Percentiles rank a stretch among this genome's conserved stretches.
Conservation (phyloP, 352 stramenopile genomes). For the Phytophthora multivora region DNA sequence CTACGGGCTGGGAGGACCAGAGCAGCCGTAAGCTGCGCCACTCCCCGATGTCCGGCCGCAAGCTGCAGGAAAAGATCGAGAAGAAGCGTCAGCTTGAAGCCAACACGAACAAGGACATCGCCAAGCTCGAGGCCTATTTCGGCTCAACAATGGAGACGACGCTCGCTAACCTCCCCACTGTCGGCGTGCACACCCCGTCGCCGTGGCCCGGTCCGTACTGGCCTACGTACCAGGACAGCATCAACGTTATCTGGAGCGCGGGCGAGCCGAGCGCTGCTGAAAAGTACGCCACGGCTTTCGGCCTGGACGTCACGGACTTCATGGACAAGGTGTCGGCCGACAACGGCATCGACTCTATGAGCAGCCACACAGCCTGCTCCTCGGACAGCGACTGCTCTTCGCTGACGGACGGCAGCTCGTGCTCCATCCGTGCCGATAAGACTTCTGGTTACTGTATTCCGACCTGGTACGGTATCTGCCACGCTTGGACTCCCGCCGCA, state of each 20-base stretch:
- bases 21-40: slow-evolving; percentile 28
- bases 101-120: slow-evolving; percentile 25
- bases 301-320: slow-evolving; percentile 39
- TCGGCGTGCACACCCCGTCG: slow-evolving; percentile 17
- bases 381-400: slow-evolving; percentile 35
- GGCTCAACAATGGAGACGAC: slow-evolving; percentile 28
- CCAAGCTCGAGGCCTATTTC: slow-evolving; percentile 34
- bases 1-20: slow-evolving; percentile 28
- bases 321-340: slow-evolving; percentile 41
- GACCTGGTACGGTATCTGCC: slow-evolving; percentile 48
- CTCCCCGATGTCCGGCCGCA: slow-evolving; percentile 20
- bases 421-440: slow-evolving; percentile 32
- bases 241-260: slow-evolving; percentile 46
- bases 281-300: slow-evolving; percentile 60
- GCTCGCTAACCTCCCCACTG: slow-evolving; percentile 25
- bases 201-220: slow-evolving; percentile 66
- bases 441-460: slow-evolving; percentile 47
- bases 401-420: slow-evolving; percentile 37
- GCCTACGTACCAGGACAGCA: slow-evolving; percentile 65
- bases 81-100: slow-evolving; percentile 24
- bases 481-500: slow-evolving; percentile 44
- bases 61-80: slow-evolving; percentile 11
- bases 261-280: slow-evolving; percentile 29
- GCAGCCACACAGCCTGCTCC: slow-evolving; percentile 24
- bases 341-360: slow-evolving; percentile 45